Conservation (phyloP, 495 filamentous ascomycete species). For the Durotheca rogersii region DNA sequence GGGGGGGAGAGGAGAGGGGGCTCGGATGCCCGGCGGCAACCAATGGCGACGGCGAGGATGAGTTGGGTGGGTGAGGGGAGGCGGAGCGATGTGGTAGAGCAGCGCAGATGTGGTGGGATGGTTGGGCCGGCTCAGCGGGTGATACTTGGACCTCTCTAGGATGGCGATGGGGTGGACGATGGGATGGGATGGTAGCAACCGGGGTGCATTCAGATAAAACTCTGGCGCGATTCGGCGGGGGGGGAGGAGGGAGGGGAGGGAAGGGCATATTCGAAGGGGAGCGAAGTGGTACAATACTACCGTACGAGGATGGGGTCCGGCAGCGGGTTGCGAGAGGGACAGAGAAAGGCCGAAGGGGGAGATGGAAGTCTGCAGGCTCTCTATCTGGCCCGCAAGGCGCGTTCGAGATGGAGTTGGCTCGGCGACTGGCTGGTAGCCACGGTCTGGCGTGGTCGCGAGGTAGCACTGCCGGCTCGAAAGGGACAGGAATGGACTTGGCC, state of each 20-base stretch:
- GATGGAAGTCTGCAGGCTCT: not conserved
- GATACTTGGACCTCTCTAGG: slow-evolving; percentile 29
- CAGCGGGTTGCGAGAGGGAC: no score
- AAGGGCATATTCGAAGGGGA: slow-evolving; percentile 29
- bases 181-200: slow-evolving; percentile 15
- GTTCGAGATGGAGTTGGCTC: slow-evolving; percentile 2
- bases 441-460: not conserved
- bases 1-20: no score
- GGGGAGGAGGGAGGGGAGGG: not conserved
- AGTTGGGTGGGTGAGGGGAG: slow-evolving; percentile 12
- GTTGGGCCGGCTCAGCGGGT: slow-evolving; percentile 16
- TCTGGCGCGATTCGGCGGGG: slow-evolving; percentile 23
- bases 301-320: not conserved
- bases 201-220: slow-evolving; percentile 31
- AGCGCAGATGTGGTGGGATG: slow-evolving; percentile 14
- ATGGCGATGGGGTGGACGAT: no score
- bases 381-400: no score
- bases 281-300: slow-evolving; percentile 6
- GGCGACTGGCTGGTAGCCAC: no score
- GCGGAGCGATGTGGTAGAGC: slow-evolving; percentile 24
- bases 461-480: no score
- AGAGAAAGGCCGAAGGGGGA: not conserved
- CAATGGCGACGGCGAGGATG: slow-evolving; percentile 16
- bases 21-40: slow-evolving; percentile 17
- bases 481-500: no score